Base-by-base conservation (phyloP, 768 basidiomycete genomes). In the Pleurotus salmoneostramineus region DNA sequence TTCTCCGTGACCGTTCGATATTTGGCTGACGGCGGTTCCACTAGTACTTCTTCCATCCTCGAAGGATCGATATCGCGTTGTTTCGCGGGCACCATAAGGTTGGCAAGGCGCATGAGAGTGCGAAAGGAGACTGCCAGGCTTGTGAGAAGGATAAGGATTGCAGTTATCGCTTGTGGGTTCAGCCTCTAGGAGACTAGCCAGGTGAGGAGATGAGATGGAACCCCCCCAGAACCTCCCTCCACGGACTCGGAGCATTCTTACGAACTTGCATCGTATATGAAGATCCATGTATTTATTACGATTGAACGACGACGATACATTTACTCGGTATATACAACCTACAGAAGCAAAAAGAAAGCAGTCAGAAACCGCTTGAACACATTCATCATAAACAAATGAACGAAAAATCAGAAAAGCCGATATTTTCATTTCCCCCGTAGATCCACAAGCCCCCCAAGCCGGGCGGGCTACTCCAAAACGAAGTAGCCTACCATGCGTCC, bases 391-490 rank as follows among this genome's bases (percentile, higher is more conserved):
- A 15, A n/a, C 37, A n/a, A 45, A 17, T 45, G 44, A 15, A 45
- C 12, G 17, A 45, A 6, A 17, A 65, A 65, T 85, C 84, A 85
- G 84, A 85, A 73, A 85, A 85, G 81, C 83, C 84, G 73, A 68
- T 62, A 66, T 83, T 85, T 84, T 85, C 84, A 78, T 80, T 65
- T 71, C 68, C 71, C 72, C 70, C 71, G 70, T 60, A 66, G 58
- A 64, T 63, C 66, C 65, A 64, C 67, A 66, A 57, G 68, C 43
- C 61, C 56, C 67, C 56, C 59, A 61, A 65, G 21, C 21, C 74
- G 79, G 70, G 66, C 68, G 66, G 66, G 61, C 70, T 59, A 63
- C 69, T 67, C 74, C 85, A 86, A 74, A 74, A 86, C 84, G 82
- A 71, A 62, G 66, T 44, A 67, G 57, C 64, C 60, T 62, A 66